A percentile compares a stretch with the other conserved stretches of the same genome.
phyloP scores from a whole-genome alignment of 257 asterid genomes.

The Petunia secreta region DNA sequence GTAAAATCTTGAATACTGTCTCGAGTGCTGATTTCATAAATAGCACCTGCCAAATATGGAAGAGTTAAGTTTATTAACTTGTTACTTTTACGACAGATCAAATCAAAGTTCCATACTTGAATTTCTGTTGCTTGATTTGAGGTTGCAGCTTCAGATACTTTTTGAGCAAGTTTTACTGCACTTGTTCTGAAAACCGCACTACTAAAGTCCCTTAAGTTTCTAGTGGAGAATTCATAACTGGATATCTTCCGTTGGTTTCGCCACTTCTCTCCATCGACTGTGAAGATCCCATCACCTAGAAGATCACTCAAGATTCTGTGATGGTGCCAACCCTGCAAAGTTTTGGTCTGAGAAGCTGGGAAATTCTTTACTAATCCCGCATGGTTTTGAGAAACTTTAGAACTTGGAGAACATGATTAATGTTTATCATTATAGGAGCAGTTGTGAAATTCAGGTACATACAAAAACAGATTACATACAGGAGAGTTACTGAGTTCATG shows the following conservation, averaged over 20 bases:
- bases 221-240: constrained; percentile 74
- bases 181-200: constrained; percentile 54
- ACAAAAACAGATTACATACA: neutral
- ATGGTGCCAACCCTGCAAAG: constrained; percentile 57
- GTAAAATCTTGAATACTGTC: constrained; percentile 54
- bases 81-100: neutral
- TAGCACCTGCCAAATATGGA: constrained; percentile 44
- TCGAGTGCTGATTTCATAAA: constrained; percentile 60
- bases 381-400: neutral
- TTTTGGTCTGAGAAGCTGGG: neutral
- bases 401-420: neutral
- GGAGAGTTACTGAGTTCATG: neutral
- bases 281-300: constrained; percentile 75
- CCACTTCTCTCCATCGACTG: constrained; percentile 83
- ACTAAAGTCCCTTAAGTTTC: constrained; percentile 67
- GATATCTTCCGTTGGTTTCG: constrained; percentile 66
- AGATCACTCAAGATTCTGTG: constrained; percentile 49
- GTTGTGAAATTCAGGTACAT: neutral
- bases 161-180: constrained; percentile 49
- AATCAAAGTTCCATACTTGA: constrained; percentile 50
- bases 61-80: neutral
- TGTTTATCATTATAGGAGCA: neutral
- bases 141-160: constrained; percentile 52
- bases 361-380: neutral
- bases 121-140: constrained; percentile 49